phyloP scores from a whole-genome alignment of 129 eudicot genomes.

The Artemisia argyi region DNA sequence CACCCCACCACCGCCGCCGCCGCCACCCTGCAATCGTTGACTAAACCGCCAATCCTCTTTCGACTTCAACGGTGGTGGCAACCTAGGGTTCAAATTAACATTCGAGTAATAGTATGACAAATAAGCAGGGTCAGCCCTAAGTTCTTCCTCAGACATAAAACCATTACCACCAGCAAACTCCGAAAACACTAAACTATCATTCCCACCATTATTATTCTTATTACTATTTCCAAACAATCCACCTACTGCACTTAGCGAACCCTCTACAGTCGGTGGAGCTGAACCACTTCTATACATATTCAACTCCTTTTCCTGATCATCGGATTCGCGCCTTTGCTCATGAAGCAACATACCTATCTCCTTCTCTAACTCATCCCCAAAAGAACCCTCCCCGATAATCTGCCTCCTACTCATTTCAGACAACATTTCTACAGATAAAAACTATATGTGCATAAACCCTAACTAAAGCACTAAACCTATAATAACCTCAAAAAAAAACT shows the following conservation, averaged over 20 bases:
- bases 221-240: constrained; percentile 49
- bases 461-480: not conserved
- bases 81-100: constrained; percentile 80
- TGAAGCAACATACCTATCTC: constrained; percentile 74
- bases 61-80: constrained; percentile 79
- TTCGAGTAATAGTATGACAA: constrained; percentile 74
- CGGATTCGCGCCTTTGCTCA: constrained; percentile 66
- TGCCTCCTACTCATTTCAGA: constrained; percentile 80
- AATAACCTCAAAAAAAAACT: too few relatives aligned
- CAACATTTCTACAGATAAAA: constrained; percentile 47
- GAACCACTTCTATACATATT: constrained; percentile 84
- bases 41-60: constrained; percentile 82
- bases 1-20: constrained; percentile 71
- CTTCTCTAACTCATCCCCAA: constrained; percentile 74
- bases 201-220: constrained; percentile 21
- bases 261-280: constrained; percentile 90
- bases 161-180: constrained; percentile 67
- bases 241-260: constrained; percentile 79
- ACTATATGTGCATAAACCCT: constrained; percentile 14
- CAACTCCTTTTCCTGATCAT: constrained; percentile 74
- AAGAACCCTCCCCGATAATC: constrained; percentile 66
- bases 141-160: constrained; percentile 73
- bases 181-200: constrained; percentile 37
- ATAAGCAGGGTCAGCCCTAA: constrained; percentile 91
- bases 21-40: constrained; percentile 80